A percentile compares a stretch with the other conserved stretches of the same genome.
These are phyloP conservation scores for Candida verbasci DNA, from an alignment of 805 yeast genomes.

Conservation along the genomic window DNA sequence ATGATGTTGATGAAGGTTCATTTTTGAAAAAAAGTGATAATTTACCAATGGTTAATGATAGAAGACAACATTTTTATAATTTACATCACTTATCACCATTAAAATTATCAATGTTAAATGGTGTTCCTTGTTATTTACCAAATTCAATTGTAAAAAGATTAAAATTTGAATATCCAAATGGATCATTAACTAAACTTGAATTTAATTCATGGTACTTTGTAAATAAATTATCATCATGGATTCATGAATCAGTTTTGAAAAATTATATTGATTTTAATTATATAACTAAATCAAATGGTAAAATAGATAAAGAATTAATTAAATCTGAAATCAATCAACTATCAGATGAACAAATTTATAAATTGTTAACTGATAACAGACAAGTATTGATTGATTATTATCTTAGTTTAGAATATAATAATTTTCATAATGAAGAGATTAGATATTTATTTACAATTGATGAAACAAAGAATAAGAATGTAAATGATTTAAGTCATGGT, in stretches of 20 bases:
- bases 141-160: conserved; percentile 19
- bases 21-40: conserved; percentile 8
- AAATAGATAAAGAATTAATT: conserved; percentile 2
- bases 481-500: conserved; percentile 4
- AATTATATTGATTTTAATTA: conserved; percentile 3
- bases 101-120: conserved; percentile 50
- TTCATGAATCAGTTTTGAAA: conserved; percentile 1
- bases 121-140: conserved; percentile 32
- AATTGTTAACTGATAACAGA: conserved; percentile 16
- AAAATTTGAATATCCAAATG: conserved; percentile 15
- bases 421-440: conserved; percentile 17
- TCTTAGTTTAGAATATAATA: conserved; percentile 14
- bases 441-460: conserved; percentile 13
- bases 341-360: conserved; percentile 20
- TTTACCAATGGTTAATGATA: conserved; percentile 36
- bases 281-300: neutral
- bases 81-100: conserved; percentile 51
- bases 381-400: conserved; percentile 16
- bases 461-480: conserved; percentile 1
- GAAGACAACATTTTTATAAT: conserved; percentile 55
- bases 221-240: conserved; percentile 12
- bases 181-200: conserved; percentile 15
- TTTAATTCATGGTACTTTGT: conserved; percentile 18
- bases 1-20: conserved; percentile 5
- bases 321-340: conserved; percentile 14